Base-by-base conservation (phyloP, 2,329 filamentous ascomycete species). In the Diplodia scrobiculata region DNA sequence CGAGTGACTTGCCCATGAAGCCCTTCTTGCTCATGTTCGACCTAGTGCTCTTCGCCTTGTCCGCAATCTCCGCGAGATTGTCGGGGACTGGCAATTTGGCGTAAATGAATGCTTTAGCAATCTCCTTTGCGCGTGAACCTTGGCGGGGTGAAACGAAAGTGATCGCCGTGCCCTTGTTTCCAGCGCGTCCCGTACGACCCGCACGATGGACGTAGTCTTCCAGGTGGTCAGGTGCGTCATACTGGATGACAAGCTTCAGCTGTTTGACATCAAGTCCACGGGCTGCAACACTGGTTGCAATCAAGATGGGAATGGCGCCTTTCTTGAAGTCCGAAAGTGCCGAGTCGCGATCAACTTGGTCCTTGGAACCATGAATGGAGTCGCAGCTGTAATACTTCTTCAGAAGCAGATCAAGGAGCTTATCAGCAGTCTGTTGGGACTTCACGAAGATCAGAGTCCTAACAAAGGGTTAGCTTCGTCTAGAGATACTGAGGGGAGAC, bases 201-300 rank as follows among this genome's bases (percentile, higher is more conserved):
- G 91, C 92, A 69, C 95, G 89, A 77, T 97, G 95, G 48, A 98
- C 94, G 73, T 98, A 98, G 74, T 98, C 95, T 79, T 99, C 95
- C 68, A 97, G 79, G 79, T 98, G 93, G 73, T 96, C 96, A 0
- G 93, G 94, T 0, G 90, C 91, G 74, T 97, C 93, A 75, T 92
- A 97, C 79, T 98, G 98, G 79, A 99, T 89, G 9, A 99, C 95
- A 36, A 98, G 84, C 77, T 96, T 97, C 38, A 99, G 84, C 76
- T 96, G 92, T 79, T 97, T 97, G 52, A 99, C 94, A 76, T 99
- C 95, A 48, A 99, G 83, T 68, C 95, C 95, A 77, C 95, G 91
- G 60, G 95, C 95, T 47, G 95, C 95, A 67, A 99, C 92, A 11
- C 94, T 97, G 0, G 95, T 99, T 11, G 95, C 95, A 73, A 98